Evolutionary conservation across 441 rosid genomes (phyloP).

Genomic region (Adansonia madagascariensis): DNA sequence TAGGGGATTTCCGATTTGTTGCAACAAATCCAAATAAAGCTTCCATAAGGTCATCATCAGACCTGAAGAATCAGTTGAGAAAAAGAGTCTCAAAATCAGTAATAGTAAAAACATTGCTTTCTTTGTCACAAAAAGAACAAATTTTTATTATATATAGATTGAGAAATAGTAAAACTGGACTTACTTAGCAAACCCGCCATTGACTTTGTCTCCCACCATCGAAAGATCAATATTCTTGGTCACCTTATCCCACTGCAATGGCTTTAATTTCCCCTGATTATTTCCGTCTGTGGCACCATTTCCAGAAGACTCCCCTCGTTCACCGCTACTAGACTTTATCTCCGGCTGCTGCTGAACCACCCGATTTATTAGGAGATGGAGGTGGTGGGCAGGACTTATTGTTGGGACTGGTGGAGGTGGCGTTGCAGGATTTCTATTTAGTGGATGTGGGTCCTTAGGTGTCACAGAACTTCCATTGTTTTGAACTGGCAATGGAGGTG

Average conservation of each 20-base stretch:
- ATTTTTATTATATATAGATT: no score
- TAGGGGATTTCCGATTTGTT: slow-evolving; percentile 56
- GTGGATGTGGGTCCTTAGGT: slow-evolving; percentile 44
- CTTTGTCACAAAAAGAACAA: not conserved
- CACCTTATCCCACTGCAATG: slow-evolving; percentile 94
- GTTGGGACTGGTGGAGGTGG: slow-evolving; percentile 33
- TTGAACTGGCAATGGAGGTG: slow-evolving; percentile 31
- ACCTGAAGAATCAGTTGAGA: slow-evolving; percentile 43
- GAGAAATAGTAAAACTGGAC: not conserved
- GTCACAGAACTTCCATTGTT: slow-evolving; percentile 20
- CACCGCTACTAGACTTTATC: slow-evolving; percentile 25
- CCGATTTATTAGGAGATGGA: slow-evolving; percentile 41
- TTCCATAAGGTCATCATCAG: slow-evolving; percentile 90
- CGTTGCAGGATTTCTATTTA: slow-evolving; percentile 37
- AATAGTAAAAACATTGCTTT: not conserved
- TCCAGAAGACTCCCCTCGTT: slow-evolving; percentile 39
- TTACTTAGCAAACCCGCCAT: slow-evolving; percentile 86
- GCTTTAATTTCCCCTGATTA: slow-evolving; percentile 76
- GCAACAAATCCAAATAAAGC: slow-evolving; percentile 92
- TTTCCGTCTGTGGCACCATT: slow-evolving; percentile 20
- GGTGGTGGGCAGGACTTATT: slow-evolving; percentile 35
- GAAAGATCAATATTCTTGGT: slow-evolving; percentile 64
- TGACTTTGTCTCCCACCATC: slow-evolving; percentile 94
- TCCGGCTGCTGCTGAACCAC: slow-evolving; percentile 33
- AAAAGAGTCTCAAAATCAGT: not conserved